These are phyloP conservation scores for Rhodamnia argentea DNA, from an alignment of 345 rosid species.

Conservation along the genomic window DNA sequence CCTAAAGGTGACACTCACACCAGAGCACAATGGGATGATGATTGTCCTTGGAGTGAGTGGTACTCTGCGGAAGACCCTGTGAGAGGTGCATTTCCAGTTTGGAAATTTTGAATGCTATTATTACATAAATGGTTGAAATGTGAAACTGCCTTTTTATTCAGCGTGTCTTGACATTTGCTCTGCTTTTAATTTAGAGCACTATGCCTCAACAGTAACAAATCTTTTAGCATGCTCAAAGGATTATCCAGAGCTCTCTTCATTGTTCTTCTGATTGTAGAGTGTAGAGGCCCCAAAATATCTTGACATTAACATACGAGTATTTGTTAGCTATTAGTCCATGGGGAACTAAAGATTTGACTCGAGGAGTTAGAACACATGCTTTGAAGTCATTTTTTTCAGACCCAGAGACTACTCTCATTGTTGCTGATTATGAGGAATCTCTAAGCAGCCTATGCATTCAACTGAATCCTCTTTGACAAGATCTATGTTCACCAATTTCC, in stretches of 20 bases:
- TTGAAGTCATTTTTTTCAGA: not conserved
- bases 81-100: slow-evolving; percentile 28
- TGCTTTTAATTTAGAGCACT: not conserved
- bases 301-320: not conserved
- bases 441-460: not conserved
- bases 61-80: slow-evolving; percentile 92
- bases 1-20: slow-evolving; percentile 31
- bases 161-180: not conserved
- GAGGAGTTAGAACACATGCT: not conserved
- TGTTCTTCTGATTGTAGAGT: not conserved
- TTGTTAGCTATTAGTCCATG: not conserved
- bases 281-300: not conserved
- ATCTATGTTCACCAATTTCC: not conserved
- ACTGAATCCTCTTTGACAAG: not conserved
- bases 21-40: slow-evolving; percentile 86
- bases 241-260: not conserved
- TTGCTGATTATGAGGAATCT: not conserved
- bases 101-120: not conserved
- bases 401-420: not conserved
- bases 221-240: not conserved
- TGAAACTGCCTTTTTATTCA: not conserved
- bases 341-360: not conserved
- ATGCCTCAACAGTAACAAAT: not conserved
- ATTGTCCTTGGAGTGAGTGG: slow-evolving; percentile 99
- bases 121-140: not conserved